Evolutionary conservation across 2,329 filamentous ascomycete genomes (phyloP).

Genomic region (Zymoseptoria crescenta): DNA sequence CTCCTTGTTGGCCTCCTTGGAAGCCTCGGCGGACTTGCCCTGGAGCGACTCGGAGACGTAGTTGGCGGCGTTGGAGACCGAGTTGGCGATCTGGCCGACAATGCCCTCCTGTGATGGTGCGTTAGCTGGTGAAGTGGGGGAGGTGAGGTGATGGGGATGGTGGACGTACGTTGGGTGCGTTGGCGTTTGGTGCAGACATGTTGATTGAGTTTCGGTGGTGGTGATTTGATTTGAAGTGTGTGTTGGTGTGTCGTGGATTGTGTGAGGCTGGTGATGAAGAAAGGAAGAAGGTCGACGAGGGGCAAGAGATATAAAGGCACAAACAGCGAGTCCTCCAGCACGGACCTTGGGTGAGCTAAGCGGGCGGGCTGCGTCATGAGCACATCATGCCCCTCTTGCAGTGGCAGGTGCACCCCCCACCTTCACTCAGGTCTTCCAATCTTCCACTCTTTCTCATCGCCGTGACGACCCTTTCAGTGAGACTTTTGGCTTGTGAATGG

Average conservation of each 20-base stretch:
- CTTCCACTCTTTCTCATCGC: not conserved
- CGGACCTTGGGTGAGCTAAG: not conserved
- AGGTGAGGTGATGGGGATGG: slow-evolving; percentile 16
- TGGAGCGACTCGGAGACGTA: slow-evolving; percentile 60
- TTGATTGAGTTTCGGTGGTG: slow-evolving; percentile 22
- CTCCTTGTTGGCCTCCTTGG: slow-evolving; percentile 63
- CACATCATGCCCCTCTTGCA: not conserved
- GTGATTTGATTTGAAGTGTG: slow-evolving; percentile 9
- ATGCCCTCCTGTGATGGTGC: slow-evolving; percentile 38
- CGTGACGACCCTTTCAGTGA: not conserved
- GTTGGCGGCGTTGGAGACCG: slow-evolving; percentile 51
- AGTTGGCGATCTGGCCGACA: slow-evolving; percentile 35
- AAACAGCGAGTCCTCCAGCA: not conserved
- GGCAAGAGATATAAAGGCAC: not conserved
- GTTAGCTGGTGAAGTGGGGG: slow-evolving; percentile 38
- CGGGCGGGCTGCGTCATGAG: not conserved
- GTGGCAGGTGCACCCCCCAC: not conserved
- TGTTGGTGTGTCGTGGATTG: slow-evolving; percentile 8
- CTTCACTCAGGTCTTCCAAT: too few relatives aligned
- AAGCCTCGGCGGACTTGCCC: slow-evolving; percentile 47
- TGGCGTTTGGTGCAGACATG: slow-evolving; percentile 39
- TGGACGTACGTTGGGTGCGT: slow-evolving; percentile 30
- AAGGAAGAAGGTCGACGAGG: not conserved
- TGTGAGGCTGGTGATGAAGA: not conserved
- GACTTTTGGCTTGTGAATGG: too few relatives aligned